These are phyloP conservation scores for Zygnema circumcarinatum DNA, from an alignment of 139 green algal species.

Conservation along the genomic window DNA sequence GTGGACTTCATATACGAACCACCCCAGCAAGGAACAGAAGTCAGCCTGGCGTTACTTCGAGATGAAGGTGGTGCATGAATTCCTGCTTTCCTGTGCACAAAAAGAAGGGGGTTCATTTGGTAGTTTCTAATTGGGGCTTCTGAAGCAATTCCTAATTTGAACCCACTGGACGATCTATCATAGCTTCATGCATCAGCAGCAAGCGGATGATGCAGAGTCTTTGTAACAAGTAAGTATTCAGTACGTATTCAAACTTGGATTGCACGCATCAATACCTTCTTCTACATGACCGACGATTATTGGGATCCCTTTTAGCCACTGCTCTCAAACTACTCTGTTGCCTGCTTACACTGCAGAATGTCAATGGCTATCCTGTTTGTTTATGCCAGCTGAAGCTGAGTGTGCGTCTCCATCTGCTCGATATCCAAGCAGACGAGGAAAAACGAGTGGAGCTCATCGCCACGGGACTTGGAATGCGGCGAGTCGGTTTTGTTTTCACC, in stretches of 20 bases:
- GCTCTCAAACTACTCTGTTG: neutral
- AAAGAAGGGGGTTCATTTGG: no score
- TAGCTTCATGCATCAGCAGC: no score
- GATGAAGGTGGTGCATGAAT: constrained; percentile 35
- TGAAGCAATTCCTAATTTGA: no score
- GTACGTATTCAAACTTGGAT: no score
- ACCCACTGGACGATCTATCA: no score
- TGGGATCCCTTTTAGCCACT: neutral
- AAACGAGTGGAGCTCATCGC: constrained; percentile 74
- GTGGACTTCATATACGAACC: constrained; percentile 92
- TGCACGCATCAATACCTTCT: no score
- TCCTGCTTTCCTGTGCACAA: no score
- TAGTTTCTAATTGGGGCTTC: no score
- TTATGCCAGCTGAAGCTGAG: neutral
- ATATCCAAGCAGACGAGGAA: constrained; percentile 70
- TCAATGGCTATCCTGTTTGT: neutral
- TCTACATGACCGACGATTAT: no score
- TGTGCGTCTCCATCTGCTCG: neutral
- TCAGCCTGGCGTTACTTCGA: constrained; percentile 69
- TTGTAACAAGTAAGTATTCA: no score
- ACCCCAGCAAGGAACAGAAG: constrained; percentile 76
- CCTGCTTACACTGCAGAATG: neutral
- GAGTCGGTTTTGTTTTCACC: constrained; percentile 91
- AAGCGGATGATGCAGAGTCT: no score
- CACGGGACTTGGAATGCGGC: constrained; percentile 68